Evolutionary conservation across 805 yeast genomes (phyloP).

Genomic region (Grigorovia yakushimaensis): DNA sequence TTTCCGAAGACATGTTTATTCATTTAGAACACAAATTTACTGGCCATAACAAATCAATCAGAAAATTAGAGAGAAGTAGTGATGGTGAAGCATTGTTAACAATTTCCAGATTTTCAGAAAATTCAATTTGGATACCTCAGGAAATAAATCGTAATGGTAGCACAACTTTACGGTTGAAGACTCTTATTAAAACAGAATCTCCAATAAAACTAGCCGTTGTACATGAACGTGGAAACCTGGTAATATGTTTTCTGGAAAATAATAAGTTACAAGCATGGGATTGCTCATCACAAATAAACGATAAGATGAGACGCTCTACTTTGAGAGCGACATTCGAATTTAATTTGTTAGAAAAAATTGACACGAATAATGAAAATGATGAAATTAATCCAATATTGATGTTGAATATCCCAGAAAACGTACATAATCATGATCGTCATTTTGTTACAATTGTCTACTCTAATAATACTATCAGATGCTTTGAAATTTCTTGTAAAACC

Average conservation of each 20-base stretch:
- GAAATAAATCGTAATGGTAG: slow-evolving; percentile 19
- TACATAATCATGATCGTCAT: slow-evolving; percentile 29
- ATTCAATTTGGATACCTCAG: slow-evolving; percentile 49
- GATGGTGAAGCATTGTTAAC: slow-evolving; percentile 56
- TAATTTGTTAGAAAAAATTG: background rate
- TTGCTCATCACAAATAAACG: slow-evolving; percentile 29
- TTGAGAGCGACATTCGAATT: slow-evolving; percentile 10
- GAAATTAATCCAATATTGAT: slow-evolving; percentile 19
- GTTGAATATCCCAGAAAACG: slow-evolving; percentile 29
- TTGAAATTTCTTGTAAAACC: slow-evolving; percentile 21
- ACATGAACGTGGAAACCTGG: slow-evolving; percentile 37
- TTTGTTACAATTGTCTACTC: slow-evolving; percentile 45
- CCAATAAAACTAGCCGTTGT: slow-evolving; percentile 42
- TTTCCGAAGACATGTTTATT: slow-evolving; percentile 12
- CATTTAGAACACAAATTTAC: slow-evolving; percentile 50
- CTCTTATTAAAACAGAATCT: slow-evolving; percentile 35
- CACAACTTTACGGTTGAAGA: slow-evolving; percentile 31
- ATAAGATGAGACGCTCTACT: slow-evolving; percentile 14
- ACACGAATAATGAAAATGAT: background rate
- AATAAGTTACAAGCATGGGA: slow-evolving; percentile 50
- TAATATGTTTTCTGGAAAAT: slow-evolving; percentile 37
- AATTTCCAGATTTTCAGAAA: slow-evolving; percentile 45
- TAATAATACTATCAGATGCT: slow-evolving; percentile 19
- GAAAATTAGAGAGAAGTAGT: slow-evolving; percentile 52
- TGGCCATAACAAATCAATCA: slow-evolving; percentile 80